phyloP scores from a whole-genome alignment of 2,329 filamentous ascomycete genomes.

The Penicillium occitanis region DNA sequence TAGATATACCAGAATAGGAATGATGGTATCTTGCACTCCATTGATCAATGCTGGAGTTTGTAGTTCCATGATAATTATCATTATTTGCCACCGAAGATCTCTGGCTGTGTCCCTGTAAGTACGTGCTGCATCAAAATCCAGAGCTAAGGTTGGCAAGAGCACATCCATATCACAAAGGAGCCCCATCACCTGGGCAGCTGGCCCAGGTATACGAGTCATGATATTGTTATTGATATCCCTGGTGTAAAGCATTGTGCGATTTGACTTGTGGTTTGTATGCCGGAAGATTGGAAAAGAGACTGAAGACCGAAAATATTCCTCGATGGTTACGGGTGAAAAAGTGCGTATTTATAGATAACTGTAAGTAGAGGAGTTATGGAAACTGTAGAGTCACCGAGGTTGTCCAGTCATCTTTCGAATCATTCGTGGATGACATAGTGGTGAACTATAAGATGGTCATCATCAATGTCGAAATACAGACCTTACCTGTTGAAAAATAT shows the following conservation, averaged over 20 bases:
- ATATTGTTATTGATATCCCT: background rate
- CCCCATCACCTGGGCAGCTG: background rate
- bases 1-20: background rate
- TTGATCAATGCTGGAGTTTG: background rate
- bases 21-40: background rate
- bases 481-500: too few species aligned
- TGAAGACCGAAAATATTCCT: background rate
- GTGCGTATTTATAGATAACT: background rate
- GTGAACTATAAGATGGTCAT: background rate
- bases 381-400: background rate
- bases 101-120: background rate
- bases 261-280: background rate
- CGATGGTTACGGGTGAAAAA: background rate
- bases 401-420: background rate
- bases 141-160: background rate
- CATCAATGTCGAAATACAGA: background rate
- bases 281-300: background rate
- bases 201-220: background rate
- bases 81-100: background rate
- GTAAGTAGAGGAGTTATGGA: background rate
- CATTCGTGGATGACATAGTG: background rate
- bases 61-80: background rate
- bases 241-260: background rate
- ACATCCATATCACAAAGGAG: background rate
- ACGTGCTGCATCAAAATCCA: background rate